phyloP scores from a whole-genome alignment of 164 flowering plant genomes.

The Houttuynia cordata region DNA sequence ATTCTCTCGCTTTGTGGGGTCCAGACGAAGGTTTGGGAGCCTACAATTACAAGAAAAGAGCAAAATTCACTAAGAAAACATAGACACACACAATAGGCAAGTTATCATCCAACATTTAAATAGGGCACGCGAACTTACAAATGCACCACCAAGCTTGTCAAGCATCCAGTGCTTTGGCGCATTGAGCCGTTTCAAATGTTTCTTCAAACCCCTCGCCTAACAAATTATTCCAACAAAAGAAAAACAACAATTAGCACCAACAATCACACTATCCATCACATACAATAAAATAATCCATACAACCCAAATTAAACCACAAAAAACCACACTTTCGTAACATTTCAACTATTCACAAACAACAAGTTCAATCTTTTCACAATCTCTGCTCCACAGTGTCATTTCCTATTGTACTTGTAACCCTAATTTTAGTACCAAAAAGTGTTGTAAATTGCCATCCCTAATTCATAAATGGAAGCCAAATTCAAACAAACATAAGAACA shows the following conservation, averaged over 20 bases:
- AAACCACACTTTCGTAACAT: no score
- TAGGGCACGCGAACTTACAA: constrained; percentile 26
- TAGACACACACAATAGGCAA: background rate
- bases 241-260: no score
- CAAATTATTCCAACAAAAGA: background rate
- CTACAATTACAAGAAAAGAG: constrained; percentile 12
- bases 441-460: no score
- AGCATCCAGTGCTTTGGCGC: constrained; percentile 69
- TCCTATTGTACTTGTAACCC: no score
- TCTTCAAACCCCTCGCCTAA: constrained; percentile 59
- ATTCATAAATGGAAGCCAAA: no score
- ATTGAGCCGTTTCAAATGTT: constrained; percentile 68
- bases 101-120: background rate
- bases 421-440: no score
- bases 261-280: background rate
- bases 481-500: no score
- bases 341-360: no score
- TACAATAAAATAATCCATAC: no score
- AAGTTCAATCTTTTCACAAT: no score
- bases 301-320: no score
- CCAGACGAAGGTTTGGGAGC: constrained; percentile 68
- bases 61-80: background rate
- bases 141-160: constrained; percentile 63
- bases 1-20: constrained; percentile 55
- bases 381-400: no score